These are phyloP conservation scores for Arxiozyma bovina DNA, from an alignment of 1,139 yeast species.

Conservation along the genomic window DNA sequence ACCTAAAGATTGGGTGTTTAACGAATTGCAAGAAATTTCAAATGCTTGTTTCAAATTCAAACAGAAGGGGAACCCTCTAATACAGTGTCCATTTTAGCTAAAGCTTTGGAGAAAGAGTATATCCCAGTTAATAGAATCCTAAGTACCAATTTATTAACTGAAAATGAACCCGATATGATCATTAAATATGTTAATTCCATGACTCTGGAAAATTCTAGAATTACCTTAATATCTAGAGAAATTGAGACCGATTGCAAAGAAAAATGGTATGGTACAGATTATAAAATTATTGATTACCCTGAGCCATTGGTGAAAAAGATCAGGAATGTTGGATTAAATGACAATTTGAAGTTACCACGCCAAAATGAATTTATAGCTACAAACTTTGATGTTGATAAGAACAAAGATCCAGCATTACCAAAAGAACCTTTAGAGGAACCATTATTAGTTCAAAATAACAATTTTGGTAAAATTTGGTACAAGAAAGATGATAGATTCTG, in stretches of 20 bases:
- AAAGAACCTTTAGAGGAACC: constrained; percentile 40
- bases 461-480: constrained; percentile 59
- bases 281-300: constrained; percentile 43
- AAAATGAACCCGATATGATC: constrained; percentile 50
- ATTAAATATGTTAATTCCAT: constrained; percentile 44
- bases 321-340: constrained; percentile 32
- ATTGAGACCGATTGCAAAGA: constrained; percentile 42
- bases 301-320: constrained; percentile 34
- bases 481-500: constrained; percentile 85
- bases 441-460: constrained; percentile 36
- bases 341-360: constrained; percentile 51
- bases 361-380: constrained; percentile 76
- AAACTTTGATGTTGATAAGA: constrained; percentile 51
- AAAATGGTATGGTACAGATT: constrained; percentile 87
- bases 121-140: constrained; percentile 60
- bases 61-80: constrained; percentile 58
- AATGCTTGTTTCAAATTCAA: constrained; percentile 51
- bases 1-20: constrained; percentile 52
- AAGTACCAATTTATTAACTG: constrained; percentile 48
- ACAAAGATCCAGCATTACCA: constrained; percentile 29
- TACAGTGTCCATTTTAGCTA: constrained; percentile 47
- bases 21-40: constrained; percentile 42
- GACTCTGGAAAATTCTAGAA: constrained; percentile 51
- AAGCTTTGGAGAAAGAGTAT: constrained; percentile 39
- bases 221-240: constrained; percentile 47